Conservation (phyloP, 495 filamentous ascomycete species). For the Clavariopsis aquatica region DNA sequence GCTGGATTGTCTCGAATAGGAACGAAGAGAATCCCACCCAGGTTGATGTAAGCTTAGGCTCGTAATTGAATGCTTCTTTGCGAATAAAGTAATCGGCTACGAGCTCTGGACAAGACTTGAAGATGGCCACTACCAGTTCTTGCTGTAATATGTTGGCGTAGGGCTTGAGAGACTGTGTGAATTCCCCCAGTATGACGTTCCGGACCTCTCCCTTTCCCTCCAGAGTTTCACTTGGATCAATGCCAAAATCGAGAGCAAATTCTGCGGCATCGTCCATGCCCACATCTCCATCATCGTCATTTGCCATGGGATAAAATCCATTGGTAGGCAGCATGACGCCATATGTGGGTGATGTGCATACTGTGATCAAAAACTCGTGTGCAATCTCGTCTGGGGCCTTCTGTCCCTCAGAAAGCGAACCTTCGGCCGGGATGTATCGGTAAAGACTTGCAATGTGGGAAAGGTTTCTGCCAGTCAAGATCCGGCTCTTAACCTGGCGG, state of each 20-base stretch:
- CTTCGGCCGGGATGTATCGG: constrained; percentile 46
- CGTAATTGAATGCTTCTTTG: constrained; percentile 78
- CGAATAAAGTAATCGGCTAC: constrained; percentile 80
- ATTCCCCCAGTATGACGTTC: constrained; percentile 71
- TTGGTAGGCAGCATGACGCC: constrained; percentile 69
- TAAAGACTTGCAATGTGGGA: constrained; percentile 72
- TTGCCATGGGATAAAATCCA: constrained; percentile 73
- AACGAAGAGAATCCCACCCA: constrained; percentile 94
- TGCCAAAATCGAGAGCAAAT: constrained; percentile 60
- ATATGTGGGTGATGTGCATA: constrained; percentile 69
- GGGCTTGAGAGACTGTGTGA: constrained; percentile 77
- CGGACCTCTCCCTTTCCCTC: constrained; percentile 58
- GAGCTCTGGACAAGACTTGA: constrained; percentile 77
- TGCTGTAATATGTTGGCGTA: constrained; percentile 79
- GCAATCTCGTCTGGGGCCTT: constrained; percentile 58
- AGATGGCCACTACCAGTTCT: constrained; percentile 76
- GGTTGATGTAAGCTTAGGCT: constrained; percentile 84
- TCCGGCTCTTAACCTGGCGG: constrained; percentile 66
- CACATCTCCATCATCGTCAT: constrained; percentile 49
- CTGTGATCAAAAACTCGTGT: constrained; percentile 69
- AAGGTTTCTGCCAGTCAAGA: constrained; percentile 71
- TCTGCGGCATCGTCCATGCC: constrained; percentile 42
- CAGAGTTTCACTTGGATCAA: constrained; percentile 60
- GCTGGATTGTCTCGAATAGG: constrained; percentile 71
- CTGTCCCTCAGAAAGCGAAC: constrained; percentile 43